Percentiles rank a stretch among this genome's conserved stretches.
Conservation (phyloP, 257 asterid genomes). For the Scutellaria barbata region DNA sequence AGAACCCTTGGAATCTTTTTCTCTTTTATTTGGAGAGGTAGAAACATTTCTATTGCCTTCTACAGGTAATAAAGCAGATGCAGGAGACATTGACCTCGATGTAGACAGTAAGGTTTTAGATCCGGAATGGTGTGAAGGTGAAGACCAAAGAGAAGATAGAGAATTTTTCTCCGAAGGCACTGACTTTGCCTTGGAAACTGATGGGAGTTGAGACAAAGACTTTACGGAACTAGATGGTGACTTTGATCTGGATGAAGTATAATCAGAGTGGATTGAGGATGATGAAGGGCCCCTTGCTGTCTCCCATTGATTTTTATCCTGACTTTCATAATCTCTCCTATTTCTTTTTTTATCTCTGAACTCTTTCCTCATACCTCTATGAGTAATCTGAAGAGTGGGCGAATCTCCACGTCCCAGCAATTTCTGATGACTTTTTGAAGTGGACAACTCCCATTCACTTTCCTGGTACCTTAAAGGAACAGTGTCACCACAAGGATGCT, state of each 20-base stretch:
- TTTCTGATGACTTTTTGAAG: conserved; percentile 31
- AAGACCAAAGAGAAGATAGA: conserved; percentile 39
- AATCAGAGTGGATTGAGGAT: conserved; percentile 45
- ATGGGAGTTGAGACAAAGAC: conserved; percentile 30
- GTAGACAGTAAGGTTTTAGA: conserved; percentile 17
- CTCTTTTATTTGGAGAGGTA: conserved; percentile 41
- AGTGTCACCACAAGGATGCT: conserved; percentile 9
- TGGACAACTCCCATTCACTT: conserved; percentile 32
- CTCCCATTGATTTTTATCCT: conserved; percentile 38
- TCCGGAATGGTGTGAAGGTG: conserved; percentile 42
- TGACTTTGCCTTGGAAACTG: conserved; percentile 33
- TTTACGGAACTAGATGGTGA: conserved; percentile 32
- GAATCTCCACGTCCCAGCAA: conserved; percentile 37
- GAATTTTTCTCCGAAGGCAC: conserved; percentile 32
- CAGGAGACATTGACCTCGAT: conserved; percentile 40
- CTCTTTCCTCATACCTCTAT: conserved; percentile 35
- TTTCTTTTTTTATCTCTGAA: conserved; percentile 43
- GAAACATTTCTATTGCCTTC: conserved; percentile 33
- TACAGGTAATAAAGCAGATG: conserved; percentile 35
- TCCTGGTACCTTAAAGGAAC: conserved; percentile 33
- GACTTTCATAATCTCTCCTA: conserved; percentile 32
- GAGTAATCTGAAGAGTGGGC: conserved; percentile 31
- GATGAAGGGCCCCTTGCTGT: conserved; percentile 46
- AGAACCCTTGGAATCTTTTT: conserved; percentile 29
- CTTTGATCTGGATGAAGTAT: conserved; percentile 44